Conservation (phyloP, 2,329 filamentous ascomycete species). For the Grosmannia huntii region DNA sequence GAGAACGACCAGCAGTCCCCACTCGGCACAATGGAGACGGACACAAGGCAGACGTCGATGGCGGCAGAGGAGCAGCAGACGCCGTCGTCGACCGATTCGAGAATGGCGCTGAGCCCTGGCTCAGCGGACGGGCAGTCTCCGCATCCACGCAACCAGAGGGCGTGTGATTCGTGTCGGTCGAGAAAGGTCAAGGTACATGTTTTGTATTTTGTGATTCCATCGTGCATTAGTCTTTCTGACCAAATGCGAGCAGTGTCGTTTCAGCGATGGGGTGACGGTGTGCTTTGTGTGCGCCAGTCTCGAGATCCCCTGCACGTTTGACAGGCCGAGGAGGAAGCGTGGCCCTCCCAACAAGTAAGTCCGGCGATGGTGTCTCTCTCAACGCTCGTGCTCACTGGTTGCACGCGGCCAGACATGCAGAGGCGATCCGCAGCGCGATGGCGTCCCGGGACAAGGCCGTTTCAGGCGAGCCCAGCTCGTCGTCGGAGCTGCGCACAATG, state of each 20-base stretch:
- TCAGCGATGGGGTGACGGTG: conserved; percentile 2
- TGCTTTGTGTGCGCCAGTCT: conserved; percentile 16
- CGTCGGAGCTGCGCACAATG: neutral
- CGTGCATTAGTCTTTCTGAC: neutral
- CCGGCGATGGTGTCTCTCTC: neutral
- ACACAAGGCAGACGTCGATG: neutral
- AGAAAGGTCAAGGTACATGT: conserved; percentile 14
- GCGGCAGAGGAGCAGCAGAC: neutral
- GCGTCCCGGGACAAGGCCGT: conserved; percentile 7
- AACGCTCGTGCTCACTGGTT: neutral
- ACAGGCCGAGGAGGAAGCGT: conserved; percentile 16
- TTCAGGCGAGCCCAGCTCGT: neutral
- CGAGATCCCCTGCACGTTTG: conserved; percentile 16
- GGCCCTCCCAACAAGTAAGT: conserved; percentile 14
- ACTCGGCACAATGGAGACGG: no score
- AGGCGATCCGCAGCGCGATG: neutral
- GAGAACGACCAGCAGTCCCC: no score
- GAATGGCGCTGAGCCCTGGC: neutral
- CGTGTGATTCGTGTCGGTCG: conserved; percentile 18
- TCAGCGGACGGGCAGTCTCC: neutral
- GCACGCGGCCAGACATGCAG: neutral
- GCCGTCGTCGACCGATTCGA: neutral
- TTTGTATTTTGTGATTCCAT: no score
- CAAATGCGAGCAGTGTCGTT: conserved; percentile 11
- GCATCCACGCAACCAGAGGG: conserved; percentile 15